Percentiles rank a stretch among this genome's conserved stretches.
Conservation (phyloP, 805 yeast species). For the Yamadazyma endophytica region DNA sequence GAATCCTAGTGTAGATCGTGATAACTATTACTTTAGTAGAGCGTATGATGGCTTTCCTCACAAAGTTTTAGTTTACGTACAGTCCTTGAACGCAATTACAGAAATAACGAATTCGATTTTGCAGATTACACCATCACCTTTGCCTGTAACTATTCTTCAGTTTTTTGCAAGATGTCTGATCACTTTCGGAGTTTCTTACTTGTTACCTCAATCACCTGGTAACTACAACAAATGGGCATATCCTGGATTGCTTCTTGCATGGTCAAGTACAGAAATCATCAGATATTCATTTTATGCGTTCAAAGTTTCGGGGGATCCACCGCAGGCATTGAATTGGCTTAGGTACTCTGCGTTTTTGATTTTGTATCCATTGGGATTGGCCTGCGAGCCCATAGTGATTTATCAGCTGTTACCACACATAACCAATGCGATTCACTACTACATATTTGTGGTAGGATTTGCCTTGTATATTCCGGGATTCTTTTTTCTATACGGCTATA, state of each 20-base stretch:
- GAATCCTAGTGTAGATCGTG: too few relatives aligned
- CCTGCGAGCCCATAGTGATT: constrained; percentile 23
- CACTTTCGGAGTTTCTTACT: constrained; percentile 22
- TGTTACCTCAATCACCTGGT: constrained; percentile 25
- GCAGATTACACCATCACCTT: constrained; percentile 26
- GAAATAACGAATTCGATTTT: constrained; percentile 20
- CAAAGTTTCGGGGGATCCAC: constrained; percentile 15
- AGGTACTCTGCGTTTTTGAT: constrained; percentile 25
- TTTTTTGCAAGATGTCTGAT: constrained; percentile 26
- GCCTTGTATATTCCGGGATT: constrained; percentile 31
- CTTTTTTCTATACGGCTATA: constrained; percentile 20
- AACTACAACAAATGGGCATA: constrained; percentile 18
- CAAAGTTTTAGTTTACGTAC: constrained; percentile 20
- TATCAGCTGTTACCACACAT: constrained; percentile 15
- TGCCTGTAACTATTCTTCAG: constrained; percentile 22
- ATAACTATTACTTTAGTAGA: too few relatives aligned
- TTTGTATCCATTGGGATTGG: constrained; percentile 27
- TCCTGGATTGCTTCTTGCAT: constrained; percentile 20
- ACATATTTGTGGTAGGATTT: constrained; percentile 17
- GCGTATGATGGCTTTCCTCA: constrained; percentile 22
- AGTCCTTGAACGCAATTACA: constrained; percentile 20
- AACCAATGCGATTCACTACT: constrained; percentile 11
- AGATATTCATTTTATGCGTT: constrained; percentile 23
- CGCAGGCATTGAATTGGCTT: constrained; percentile 20
- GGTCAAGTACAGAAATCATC: constrained; percentile 26